Base-by-base conservation (phyloP, 306 rosid species). In the Heteromeles arbutifolia region DNA sequence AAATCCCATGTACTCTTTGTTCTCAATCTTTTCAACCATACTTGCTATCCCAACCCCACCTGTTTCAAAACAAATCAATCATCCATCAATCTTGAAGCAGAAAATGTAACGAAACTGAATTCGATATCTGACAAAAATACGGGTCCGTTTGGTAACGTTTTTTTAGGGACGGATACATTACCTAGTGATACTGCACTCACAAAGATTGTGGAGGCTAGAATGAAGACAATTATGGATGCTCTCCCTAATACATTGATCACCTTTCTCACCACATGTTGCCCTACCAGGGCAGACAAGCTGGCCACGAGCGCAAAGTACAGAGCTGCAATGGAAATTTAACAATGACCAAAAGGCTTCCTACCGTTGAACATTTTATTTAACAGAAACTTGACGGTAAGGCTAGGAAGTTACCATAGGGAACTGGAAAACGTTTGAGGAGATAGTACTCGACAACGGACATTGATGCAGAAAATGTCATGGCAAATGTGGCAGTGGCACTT, bases 401-500 rank as follows among this genome's bases (percentile, higher is more conserved):
- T 4, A 1, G 39, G 44, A 64, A 56, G 43, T 17, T 76, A 92
- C 97, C 97, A 57, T 88, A 88, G n/a, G 90, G 97, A 74, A 92
- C 68, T 11, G 97, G 97, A 78, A 92, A 92, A 76, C 90, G 88
- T 64, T 81, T 84, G 61, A 88, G 77, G 32, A 90, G 85, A 74
- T 88, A 85, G 82, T 89, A 92, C 83, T 92, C 93, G 22, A 92
- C 77, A 0, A 92, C 96, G n/a, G 96, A 90, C 96, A 90, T 85
- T 10, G 97, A 92, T 29, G 97, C 87, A 28, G 97, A 92, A 69
- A 90, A 92, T 82, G 88, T 82, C 97, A 92, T 90, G 65, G 90
- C 91, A 74, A 92, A 88, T 8, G 96, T 90, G 32, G 97, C 96
- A 15, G 96, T 88, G 78, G 97, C 97, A 28, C 93, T 92, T 28